Percentiles rank a stretch among this genome's conserved stretches.
phyloP scores from a whole-genome alignment of 768 basidiomycete genomes.

The Mycena alexandri region DNA sequence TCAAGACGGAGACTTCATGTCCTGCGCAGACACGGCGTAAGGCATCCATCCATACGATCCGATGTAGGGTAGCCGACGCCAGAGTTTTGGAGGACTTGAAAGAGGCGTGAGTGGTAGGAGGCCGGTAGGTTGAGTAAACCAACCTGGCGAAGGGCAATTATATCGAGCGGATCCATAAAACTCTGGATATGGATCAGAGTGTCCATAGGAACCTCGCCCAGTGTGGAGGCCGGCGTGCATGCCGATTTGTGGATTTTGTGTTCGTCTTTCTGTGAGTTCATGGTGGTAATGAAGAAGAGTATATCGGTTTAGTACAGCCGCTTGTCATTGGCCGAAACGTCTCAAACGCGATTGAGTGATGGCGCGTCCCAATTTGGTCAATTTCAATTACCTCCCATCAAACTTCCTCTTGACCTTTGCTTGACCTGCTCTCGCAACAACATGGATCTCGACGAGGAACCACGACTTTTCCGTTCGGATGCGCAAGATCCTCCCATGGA shows the following conservation, averaged over 20 bases:
- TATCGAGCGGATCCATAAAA: conserved; percentile 36
- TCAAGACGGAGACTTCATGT: conserved; percentile 37
- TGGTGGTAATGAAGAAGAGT: not conserved
- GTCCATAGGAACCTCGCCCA: conserved; percentile 37
- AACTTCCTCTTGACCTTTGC: not conserved
- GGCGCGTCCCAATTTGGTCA: not conserved
- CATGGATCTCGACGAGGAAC: conserved; percentile 2
- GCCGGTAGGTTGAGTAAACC: not conserved
- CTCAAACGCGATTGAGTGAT: not conserved
- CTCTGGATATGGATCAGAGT: conserved; percentile 37
- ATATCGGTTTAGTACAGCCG: too few relatives aligned
- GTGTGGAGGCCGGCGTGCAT: not conserved
- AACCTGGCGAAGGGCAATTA: conserved; percentile 38
- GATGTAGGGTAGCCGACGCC: conserved; percentile 35
- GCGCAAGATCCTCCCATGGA: not conserved
- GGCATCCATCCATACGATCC: conserved; percentile 46
- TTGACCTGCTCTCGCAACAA: too few relatives aligned
- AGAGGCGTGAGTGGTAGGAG: conserved; percentile 2
- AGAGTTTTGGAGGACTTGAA: conserved; percentile 44
- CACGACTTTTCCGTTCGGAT: not conserved
- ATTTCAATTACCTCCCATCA: not conserved
- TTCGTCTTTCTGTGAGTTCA: not conserved
- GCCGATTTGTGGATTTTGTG: not conserved
- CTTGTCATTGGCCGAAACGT: too few relatives aligned
- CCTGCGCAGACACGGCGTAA: conserved; percentile 40